A percentile compares a stretch with the other conserved stretches of the same genome.
Evolutionary conservation across 1,284 basidiomycete genomes (phyloP).

Genomic region (Malassezia japonica): DNA sequence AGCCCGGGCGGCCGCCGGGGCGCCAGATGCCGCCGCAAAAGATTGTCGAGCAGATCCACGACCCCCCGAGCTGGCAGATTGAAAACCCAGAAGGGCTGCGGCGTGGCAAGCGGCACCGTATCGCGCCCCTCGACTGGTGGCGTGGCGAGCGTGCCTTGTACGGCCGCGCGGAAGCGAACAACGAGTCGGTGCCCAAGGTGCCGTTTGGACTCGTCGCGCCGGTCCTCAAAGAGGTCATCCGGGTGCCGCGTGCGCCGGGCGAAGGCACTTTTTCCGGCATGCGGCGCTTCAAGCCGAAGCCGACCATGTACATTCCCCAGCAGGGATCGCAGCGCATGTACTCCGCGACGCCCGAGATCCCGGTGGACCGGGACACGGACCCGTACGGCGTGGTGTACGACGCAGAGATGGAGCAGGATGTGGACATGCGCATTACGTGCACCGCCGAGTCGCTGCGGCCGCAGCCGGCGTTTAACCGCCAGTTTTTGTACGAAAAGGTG

Average conservation of each 20-base stretch:
- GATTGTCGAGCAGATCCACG: slow-evolving; percentile 16
- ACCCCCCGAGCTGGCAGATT: slow-evolving; percentile 14
- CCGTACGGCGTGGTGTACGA: slow-evolving; percentile 63
- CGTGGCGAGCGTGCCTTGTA: slow-evolving; percentile 81
- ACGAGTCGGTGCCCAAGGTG: slow-evolving; percentile 27
- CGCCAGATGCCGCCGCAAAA: slow-evolving; percentile 16
- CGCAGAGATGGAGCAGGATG: slow-evolving; percentile 58
- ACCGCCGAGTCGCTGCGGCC: slow-evolving; percentile 60
- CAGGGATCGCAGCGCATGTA: slow-evolving; percentile 33
- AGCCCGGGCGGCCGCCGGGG: slow-evolving; percentile 13
- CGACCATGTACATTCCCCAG: slow-evolving; percentile 49
- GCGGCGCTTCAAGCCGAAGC: slow-evolving; percentile 10
- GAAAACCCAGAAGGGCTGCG: slow-evolving; percentile 57
- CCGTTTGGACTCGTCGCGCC: slow-evolving; percentile 54
- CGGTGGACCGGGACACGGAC: slow-evolving; percentile 74
- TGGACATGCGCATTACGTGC: slow-evolving; percentile 64
- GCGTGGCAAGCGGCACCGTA: slow-evolving; percentile 63
- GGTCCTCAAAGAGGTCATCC: slow-evolving; percentile 63
- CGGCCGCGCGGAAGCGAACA: slow-evolving; percentile 35
- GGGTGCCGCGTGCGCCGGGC: slow-evolving; percentile 61
- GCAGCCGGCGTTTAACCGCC: slow-evolving; percentile 53
- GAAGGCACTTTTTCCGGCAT: slow-evolving; percentile 46
- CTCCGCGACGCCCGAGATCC: slow-evolving; percentile 53
- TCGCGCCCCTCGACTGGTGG: slow-evolving; percentile 80
- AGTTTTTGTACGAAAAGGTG: slow-evolving; percentile 84